Evolutionary conservation across 2,329 filamentous ascomycete species (phyloP), one percentile per base, ranked within the genome.

Genomic region (Fusarium decemcellulare): DNA sequence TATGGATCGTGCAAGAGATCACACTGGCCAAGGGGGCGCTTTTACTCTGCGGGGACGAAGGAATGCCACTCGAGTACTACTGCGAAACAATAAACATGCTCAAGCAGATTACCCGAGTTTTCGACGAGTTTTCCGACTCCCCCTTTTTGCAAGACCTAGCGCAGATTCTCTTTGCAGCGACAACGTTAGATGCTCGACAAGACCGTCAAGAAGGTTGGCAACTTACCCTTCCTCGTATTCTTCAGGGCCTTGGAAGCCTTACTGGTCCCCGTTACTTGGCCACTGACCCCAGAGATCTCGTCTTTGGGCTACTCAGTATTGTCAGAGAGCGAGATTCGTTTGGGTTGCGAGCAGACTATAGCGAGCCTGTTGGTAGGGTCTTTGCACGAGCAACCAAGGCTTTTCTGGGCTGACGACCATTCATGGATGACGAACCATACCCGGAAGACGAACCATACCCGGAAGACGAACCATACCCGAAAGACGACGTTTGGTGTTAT

Each of bases 261-360:
- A 50, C 70, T 5, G 55, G 18, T 1, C 60, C 69, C 10, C 59
- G 71, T 6, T 70, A 71, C 16, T 57, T 68, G 15, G 72, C 70
- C 6, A 52, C 71, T 1, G 71, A 74, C 37, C 71, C 71, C n/a
- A 57, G 72, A 2, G 72, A 73, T 11, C 61, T 73, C 7, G 39
- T 67, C 8, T 72, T 72, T 23, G 71, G 59, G 0, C 18, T 71
- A 0, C 52, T 73, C 2, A 68, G 71, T 12, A 37, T 74, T 1
- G 43, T 73, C 0, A 15, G 55, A 1, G 66, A 70, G 2, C 48
- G 43, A 2, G 51, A 72, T 3, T 16, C 34, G 2, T 47, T 53
- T 3, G 46, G 47, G 3, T 1, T 68, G 0, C 32, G 23, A 3
- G 40, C 34, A 8, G 58, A 73, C 10, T 73, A 73, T 27, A 50